phyloP scores from a whole-genome alignment of 441 rosid species.

The Euphorbia schlechtendalii region DNA sequence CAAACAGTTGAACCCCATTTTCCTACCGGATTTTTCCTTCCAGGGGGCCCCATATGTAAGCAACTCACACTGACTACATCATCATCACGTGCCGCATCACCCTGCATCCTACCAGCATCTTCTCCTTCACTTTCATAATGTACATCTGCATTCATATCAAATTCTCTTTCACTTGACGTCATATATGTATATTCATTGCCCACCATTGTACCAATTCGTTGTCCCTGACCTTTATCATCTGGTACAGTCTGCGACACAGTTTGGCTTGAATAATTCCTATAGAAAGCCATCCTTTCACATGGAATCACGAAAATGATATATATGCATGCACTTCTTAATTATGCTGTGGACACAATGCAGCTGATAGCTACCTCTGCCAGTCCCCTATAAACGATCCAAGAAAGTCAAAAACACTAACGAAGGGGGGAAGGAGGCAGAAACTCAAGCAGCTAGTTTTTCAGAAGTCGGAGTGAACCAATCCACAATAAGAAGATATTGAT shows the following conservation, averaged over 20 bases:
- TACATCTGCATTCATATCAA: slow-evolving; percentile 71
- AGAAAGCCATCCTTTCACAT: slow-evolving; percentile 58
- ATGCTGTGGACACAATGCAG: slow-evolving; percentile 14
- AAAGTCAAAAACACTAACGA: neutral
- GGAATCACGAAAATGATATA: no score
- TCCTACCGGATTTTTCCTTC: slow-evolving; percentile 62
- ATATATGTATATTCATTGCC: slow-evolving; percentile 43
- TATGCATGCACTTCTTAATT: no score
- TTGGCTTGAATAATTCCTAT: slow-evolving; percentile 61
- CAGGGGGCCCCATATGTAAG: slow-evolving; percentile 49
- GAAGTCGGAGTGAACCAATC: no score
- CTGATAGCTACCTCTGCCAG: slow-evolving; percentile 1
- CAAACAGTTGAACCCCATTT: slow-evolving; percentile 96
- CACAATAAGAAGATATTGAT: no score
- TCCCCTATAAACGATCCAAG: neutral
- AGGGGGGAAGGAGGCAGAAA: no score
- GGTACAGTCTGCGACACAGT: slow-evolving; percentile 44
- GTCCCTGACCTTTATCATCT: slow-evolving; percentile 59
- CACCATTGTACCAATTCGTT: slow-evolving; percentile 34
- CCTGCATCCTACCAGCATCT: slow-evolving; percentile 40
- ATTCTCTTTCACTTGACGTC: slow-evolving; percentile 51
- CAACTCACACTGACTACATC: slow-evolving; percentile 32
- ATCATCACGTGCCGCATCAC: slow-evolving; percentile 30
- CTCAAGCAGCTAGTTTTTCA: no score
- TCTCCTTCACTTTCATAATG: slow-evolving; percentile 66